Conservation (phyloP, 257 asterid species). For the Lithospermum erythrorhizon region DNA sequence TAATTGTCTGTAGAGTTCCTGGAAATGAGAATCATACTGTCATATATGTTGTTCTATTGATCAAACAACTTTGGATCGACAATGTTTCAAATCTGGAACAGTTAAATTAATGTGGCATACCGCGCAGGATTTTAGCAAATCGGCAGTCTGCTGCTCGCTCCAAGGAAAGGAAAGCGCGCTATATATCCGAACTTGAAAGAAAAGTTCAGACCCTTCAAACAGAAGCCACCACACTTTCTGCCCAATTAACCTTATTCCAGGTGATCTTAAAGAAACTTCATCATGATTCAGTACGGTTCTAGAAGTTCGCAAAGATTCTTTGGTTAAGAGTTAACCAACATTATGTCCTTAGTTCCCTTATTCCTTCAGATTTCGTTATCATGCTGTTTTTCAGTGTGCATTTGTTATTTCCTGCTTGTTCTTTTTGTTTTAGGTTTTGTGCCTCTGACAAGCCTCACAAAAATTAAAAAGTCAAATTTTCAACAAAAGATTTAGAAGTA, state of each 20-base stretch:
- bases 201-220: constrained; percentile 96
- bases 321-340: too few relatives aligned
- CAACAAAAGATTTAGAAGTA: background rate
- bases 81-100: background rate
- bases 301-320: background rate
- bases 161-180: constrained; percentile 76
- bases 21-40: too few relatives aligned
- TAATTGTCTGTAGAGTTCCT: background rate
- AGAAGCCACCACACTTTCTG: constrained; percentile 85
- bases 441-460: background rate
- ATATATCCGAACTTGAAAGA: constrained; percentile 82
- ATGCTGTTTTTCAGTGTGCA: background rate
- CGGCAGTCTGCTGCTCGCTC: constrained; percentile 95
- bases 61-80: background rate
- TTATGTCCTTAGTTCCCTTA: too few relatives aligned
- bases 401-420: background rate
- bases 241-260: constrained; percentile 72
- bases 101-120: background rate
- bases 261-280: constrained; percentile 16
- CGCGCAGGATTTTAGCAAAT: constrained; percentile 76
- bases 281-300: too few relatives aligned
- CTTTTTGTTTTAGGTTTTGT: background rate
- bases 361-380: too few relatives aligned
- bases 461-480: background rate
- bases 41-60: too few relatives aligned